Evolutionary conservation across 345 rosid species (phyloP).

Genomic region (Populus ilicifolia): DNA sequence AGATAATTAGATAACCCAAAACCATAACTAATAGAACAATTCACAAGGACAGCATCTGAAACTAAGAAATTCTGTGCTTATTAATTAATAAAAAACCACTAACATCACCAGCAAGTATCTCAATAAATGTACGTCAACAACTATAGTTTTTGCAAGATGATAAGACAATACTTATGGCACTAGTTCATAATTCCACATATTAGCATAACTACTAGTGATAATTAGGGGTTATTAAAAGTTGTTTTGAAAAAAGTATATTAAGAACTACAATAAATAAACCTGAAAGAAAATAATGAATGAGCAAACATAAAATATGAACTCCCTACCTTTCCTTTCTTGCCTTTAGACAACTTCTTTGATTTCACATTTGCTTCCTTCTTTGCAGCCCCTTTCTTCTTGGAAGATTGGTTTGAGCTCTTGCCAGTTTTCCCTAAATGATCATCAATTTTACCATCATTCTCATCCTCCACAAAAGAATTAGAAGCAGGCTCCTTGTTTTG

Average conservation of each 20-base stretch:
- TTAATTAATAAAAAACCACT: not conserved
- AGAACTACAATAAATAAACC: not conserved
- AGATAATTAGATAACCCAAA: conserved; percentile 5
- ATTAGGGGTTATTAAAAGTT: not conserved
- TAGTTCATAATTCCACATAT: not conserved
- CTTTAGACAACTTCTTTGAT: conserved; percentile 62
- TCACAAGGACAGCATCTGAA: not conserved
- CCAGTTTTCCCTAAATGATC: conserved; percentile 29
- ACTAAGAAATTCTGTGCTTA: not conserved
- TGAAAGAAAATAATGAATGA: not conserved
- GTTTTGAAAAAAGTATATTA: not conserved
- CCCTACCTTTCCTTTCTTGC: conserved; percentile 73
- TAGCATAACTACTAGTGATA: not conserved
- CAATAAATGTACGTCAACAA: not conserved
- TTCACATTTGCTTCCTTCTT: conserved; percentile 44
- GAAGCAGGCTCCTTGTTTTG: conserved; percentile 29
- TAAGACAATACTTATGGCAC: not conserved
- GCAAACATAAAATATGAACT: not conserved
- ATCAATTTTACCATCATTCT: conserved; percentile 28
- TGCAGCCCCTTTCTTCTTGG: conserved; percentile 29
- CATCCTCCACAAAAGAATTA: conserved; percentile 18
- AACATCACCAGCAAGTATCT: not conserved
- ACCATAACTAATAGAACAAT: not conserved
- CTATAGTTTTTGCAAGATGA: not conserved
- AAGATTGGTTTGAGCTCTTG: conserved; percentile 24